Base-by-base conservation (phyloP, 2,329 filamentous ascomycete species). In the Cytospora piceae region DNA sequence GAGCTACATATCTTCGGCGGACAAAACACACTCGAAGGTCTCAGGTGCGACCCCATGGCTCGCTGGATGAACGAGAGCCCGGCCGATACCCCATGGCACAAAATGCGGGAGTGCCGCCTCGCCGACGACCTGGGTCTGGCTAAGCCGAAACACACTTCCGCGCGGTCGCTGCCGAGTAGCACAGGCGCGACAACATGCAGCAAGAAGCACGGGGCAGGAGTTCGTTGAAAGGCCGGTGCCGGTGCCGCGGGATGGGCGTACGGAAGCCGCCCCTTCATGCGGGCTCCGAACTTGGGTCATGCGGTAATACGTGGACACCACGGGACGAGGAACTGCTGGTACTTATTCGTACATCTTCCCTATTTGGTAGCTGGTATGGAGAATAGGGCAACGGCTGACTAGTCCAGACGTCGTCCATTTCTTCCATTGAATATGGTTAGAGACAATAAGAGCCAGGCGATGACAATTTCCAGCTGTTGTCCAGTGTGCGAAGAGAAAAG, bases 21-120 rank as follows among this genome's bases (percentile, higher is more conserved):
- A 9, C 17, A 9, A 15, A 20, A 9, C 24, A 37, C 11, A n/a
- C 27, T 9, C 9, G 27, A 49, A 3, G 14, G 22, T 14, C 27
- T 20, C 12, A 24, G 9, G 6, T 17, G 22, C 12, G 22, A 52
- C 15, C 53, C 65, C 15, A 31, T 67, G 46, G 15, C 27, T 6
- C 46, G 42, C 46, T 67, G 58, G 61, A 15, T 67, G n/a, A n/a
- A 9, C 12, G 65, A 67, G 34, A 12, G 17, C 14, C 61, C 58
- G 3, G 2, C 2, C 11, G 37, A 27, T 7, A 15, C 52, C 15
- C 53, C 61, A 4, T 65, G 65, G 61, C 32, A 64, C 39, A 6
- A 24, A 24, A 24, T 15, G 14, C 57, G 14, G n/a, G 37, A n/a
- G 22, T 20, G 29, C 57, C 61, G 8, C 17, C 53, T 15, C 20